A percentile compares a stretch with the other conserved stretches of the same genome.
phyloP scores from a whole-genome alignment of 164 flowering plant genomes.

The Kalanchoe fedtschenkoi region DNA sequence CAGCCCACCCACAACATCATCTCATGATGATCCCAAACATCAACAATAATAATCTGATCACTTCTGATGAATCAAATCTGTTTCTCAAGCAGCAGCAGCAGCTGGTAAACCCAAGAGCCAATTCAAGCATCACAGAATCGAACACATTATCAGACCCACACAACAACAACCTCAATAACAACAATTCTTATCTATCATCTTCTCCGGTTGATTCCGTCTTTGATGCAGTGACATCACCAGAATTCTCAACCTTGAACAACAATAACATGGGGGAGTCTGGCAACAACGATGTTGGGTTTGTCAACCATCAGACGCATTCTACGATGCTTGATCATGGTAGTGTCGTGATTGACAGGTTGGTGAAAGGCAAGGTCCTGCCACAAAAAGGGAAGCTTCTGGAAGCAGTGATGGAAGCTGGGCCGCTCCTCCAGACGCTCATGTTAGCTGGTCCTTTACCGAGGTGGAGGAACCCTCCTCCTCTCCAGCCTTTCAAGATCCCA shows the following conservation, averaged over 20 bases:
- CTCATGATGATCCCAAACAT: background rate
- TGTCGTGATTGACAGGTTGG: slow-evolving; percentile 31
- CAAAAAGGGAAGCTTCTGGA: slow-evolving; percentile 56
- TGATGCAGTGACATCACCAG: slow-evolving; percentile 50
- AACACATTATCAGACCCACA: slow-evolving; percentile 44
- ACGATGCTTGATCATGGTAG: slow-evolving; percentile 19
- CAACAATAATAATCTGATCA: background rate
- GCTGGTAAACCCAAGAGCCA: slow-evolving; percentile 22
- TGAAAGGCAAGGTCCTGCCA: slow-evolving; percentile 45
- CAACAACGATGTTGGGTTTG: slow-evolving; percentile 2
- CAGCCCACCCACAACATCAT: slow-evolving; percentile 3
- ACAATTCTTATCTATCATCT: slow-evolving; percentile 32
- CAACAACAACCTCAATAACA: slow-evolving; percentile 13
- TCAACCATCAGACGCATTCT: background rate
- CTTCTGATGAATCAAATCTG: slow-evolving; percentile 6
- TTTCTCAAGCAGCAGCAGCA: slow-evolving; percentile 9
- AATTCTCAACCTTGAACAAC: slow-evolving; percentile 27
- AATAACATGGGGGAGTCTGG: slow-evolving; percentile 11
- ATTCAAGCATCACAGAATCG: slow-evolving; percentile 61
- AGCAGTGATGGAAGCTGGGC: slow-evolving; percentile 70
- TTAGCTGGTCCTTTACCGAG: slow-evolving; percentile 75
- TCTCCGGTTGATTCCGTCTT: slow-evolving; percentile 36
- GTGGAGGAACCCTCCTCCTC: slow-evolving; percentile 74
- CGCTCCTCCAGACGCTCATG: slow-evolving; percentile 71
- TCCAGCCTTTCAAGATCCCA: slow-evolving; percentile 37